A percentile compares a stretch with the other conserved stretches of the same genome.
phyloP scores from a whole-genome alignment of 805 yeast genomes.

The Candida piceae region DNA sequence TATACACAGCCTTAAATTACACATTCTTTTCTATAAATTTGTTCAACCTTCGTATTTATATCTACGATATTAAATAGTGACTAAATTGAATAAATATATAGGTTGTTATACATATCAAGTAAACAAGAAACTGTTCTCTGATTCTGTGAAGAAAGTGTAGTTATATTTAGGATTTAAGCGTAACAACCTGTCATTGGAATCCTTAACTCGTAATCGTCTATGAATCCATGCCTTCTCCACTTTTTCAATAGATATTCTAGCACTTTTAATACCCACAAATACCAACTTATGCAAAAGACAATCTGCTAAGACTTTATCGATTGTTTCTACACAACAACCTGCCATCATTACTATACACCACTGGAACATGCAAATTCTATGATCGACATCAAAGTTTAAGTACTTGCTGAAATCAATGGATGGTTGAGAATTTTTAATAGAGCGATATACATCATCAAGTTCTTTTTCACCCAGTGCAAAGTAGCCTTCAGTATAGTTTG shows the following conservation, averaged over 20 bases:
- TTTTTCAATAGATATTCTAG: constrained; percentile 17
- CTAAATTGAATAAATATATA: too few species aligned
- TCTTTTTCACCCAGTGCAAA: constrained; percentile 10
- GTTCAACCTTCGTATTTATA: too few species aligned
- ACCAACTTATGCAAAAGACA: constrained; percentile 21
- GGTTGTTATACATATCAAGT: too few species aligned
- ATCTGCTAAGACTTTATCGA: constrained; percentile 25
- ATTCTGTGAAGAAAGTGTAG: constrained; percentile 8
- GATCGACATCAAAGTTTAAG: constrained; percentile 24
- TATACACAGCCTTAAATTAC: too few species aligned
- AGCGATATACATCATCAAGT: constrained; percentile 8
- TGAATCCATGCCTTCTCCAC: constrained; percentile 25
- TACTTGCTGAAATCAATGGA: constrained; percentile 15
- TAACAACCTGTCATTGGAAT: constrained; percentile 4
- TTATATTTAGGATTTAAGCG: constrained; percentile 10
- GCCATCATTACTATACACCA: constrained; percentile 26
- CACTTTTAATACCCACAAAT: constrained; percentile 25
- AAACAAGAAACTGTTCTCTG: too few species aligned
- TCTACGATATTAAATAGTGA: too few species aligned
- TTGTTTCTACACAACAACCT: constrained; percentile 20
- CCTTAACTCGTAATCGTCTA: constrained; percentile 15
- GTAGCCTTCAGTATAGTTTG: constrained; percentile 4
- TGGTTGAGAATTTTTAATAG: constrained; percentile 1
- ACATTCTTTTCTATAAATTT: too few species aligned
- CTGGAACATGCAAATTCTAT: constrained; percentile 29